phyloP scores from a whole-genome alignment of 108 stramenopile genomes.

The Nitzschia sp. region DNA sequence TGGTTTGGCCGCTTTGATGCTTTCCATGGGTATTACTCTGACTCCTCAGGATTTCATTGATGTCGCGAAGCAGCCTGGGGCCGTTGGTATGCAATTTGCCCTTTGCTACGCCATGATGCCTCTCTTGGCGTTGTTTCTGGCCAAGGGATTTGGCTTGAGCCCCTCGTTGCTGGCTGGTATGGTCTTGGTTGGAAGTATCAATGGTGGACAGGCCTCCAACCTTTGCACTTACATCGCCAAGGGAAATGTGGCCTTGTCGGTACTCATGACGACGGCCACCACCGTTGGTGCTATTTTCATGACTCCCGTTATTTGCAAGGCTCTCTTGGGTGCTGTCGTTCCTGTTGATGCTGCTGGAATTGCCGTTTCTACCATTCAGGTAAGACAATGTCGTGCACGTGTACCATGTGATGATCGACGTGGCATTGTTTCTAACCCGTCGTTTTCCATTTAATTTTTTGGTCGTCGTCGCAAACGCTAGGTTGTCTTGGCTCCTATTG shows the following conservation, averaged over 20 bases:
- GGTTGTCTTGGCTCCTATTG: conserved; percentile 97
- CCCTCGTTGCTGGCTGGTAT: conserved; percentile 94
- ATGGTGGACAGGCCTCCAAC: conserved; percentile 97
- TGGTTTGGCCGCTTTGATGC: conserved; percentile 92
- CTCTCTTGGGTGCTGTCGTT: conserved; percentile 91
- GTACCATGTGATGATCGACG: neutral
- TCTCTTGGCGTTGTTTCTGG: conserved; percentile 79
- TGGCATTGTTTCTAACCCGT: conserved; percentile 5
- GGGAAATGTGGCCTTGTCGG: conserved; percentile 95
- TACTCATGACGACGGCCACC: conserved; percentile 98
- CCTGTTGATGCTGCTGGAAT: conserved; percentile 96
- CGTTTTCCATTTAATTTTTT: too few species aligned
- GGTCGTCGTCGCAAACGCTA: too few species aligned
- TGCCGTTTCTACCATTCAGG: conserved; percentile 92
- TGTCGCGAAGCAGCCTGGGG: conserved; percentile 84
- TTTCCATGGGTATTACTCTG: conserved; percentile 98
- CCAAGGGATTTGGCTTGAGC: conserved; percentile 77
- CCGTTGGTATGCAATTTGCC: conserved; percentile 91
- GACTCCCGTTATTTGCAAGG: conserved; percentile 96
- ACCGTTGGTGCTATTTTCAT: conserved; percentile 97
- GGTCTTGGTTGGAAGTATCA: conserved; percentile 95
- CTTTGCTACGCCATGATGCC: conserved; percentile 98
- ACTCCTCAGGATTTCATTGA: conserved; percentile 90
- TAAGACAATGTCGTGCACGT: too few species aligned
- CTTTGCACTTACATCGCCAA: conserved; percentile 97